Percentiles rank a stretch among this genome's conserved stretches.
Evolutionary conservation across 805 yeast species (phyloP).

Genomic region (Candida cerambycidarum): DNA sequence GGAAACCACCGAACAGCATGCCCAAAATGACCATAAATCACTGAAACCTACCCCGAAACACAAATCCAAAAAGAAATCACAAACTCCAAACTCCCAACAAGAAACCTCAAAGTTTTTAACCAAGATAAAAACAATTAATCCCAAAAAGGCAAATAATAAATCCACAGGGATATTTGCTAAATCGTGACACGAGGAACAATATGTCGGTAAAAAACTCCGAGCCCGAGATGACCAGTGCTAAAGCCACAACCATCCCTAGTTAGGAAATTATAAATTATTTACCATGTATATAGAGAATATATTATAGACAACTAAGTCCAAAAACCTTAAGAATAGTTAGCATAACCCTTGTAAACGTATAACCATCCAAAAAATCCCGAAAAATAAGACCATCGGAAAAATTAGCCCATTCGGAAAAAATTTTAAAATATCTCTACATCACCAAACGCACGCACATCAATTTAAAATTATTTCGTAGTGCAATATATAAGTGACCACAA

Average conservation of each 20-base stretch:
- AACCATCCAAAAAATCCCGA: not conserved
- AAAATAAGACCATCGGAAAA: slow-evolving; percentile 2
- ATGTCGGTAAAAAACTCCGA: not conserved
- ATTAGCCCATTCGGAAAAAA: slow-evolving; percentile 6
- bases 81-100: not conserved
- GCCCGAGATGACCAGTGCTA: not conserved
- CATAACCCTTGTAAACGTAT: not conserved
- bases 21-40: too few species aligned
- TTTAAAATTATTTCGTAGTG: not conserved
- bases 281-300: not conserved
- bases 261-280: not conserved
- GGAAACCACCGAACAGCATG: too few species aligned
- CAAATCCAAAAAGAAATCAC: not conserved
- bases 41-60: too few species aligned
- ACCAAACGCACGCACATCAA: slow-evolving; percentile 7
- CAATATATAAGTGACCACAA: not conserved
- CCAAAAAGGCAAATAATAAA: not conserved
- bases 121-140: not conserved
- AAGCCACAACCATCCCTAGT: not conserved
- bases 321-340: not conserved
- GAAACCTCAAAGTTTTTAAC: not conserved
- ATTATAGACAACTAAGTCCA: not conserved
- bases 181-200: not conserved
- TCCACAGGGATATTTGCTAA: not conserved
- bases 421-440: slow-evolving; percentile 2